phyloP scores from a whole-genome alignment of 202 grass and related monocot genomes.

The Dendrocalamus latiflorus region DNA sequence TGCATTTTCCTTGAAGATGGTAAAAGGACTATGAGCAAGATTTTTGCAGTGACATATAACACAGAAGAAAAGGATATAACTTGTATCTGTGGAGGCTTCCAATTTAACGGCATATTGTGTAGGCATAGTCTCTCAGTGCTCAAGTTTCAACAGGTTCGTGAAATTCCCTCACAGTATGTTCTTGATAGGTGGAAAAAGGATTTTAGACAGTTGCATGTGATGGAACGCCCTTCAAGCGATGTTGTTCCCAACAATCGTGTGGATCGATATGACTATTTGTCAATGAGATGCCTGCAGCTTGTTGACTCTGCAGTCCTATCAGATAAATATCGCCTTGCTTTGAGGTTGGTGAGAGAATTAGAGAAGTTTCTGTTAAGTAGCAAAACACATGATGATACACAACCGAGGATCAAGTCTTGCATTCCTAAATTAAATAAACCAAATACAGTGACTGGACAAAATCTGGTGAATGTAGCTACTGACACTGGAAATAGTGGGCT shows the following conservation, averaged over 20 bases:
- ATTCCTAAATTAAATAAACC: constrained; percentile 70
- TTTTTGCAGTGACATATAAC: constrained; percentile 72
- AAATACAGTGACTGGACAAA: constrained; percentile 47
- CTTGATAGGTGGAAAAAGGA: constrained; percentile 96
- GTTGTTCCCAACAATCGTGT: constrained; percentile 74
- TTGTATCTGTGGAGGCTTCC: constrained; percentile 96
- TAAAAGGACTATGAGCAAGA: constrained; percentile 82
- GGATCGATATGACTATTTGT: constrained; percentile 93
- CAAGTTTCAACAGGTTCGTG: constrained; percentile 86
- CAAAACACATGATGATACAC: constrained; percentile 91
- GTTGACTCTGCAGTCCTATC: constrained; percentile 81
- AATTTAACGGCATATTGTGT: constrained; percentile 87
- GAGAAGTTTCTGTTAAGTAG: constrained; percentile 89
- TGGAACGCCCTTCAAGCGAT: constrained; percentile 61
- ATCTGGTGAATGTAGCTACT: constrained; percentile 37
- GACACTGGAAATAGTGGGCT: constrained; percentile 44
- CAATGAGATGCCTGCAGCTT: constrained; percentile 91
- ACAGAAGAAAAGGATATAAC: constrained; percentile 64
- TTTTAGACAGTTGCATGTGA: constrained; percentile 85
- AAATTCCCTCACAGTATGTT: constrained; percentile 83
- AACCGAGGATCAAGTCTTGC: constrained; percentile 81
- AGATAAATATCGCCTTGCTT: constrained; percentile 91
- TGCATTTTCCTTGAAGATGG: constrained; percentile 90
- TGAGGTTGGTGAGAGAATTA: constrained; percentile 78
- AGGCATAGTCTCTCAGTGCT: constrained; percentile 86